Base-by-base conservation (phyloP, 1,284 basidiomycete genomes). In the Fomitopsis pinicola region DNA sequence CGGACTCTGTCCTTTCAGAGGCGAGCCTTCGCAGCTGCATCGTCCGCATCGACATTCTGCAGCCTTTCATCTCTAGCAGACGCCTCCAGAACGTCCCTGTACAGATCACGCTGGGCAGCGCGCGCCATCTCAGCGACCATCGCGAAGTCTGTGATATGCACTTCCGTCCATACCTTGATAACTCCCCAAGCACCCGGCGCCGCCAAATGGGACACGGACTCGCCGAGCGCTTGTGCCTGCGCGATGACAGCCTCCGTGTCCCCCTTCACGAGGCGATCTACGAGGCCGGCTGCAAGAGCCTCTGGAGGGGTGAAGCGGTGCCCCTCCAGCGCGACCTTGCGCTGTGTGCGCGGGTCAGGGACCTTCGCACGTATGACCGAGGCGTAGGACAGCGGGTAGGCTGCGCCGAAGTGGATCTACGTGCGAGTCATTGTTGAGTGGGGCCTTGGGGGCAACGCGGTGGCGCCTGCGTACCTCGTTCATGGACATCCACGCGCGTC, bases 401-500 rank as follows among this genome's bases (percentile, higher is more conserved):
- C 80, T 15, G 92, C 90, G 53, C 92, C 93, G 68, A 95, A 93
- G 71, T 89, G 87, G 56, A 95, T 79, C 92, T 94, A 57, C 26
- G 30, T 15, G 69, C 57, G 4, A 36, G 28, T 52, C 22, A 33
- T 17, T 14, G 9, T 36, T 40, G 38, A 44, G 42, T 42, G 14
- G 14, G 28, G 33, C 5, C 6, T 46, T 46, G 12, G 5, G 10
- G 12, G 17, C 38, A 5, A 5, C 12, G 14, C 33, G n/a, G 35
- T 5, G 38, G 33, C 22, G 33, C 22, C 26, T 26, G 66, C 73
- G 64, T 64, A 92, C 91, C 78, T 98, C 95, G 72, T 97, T 97
- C 94, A 97, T 97, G 73, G 86, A 93, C 62, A 94, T 77, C 87
- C 92, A 95, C 10, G 91, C 90, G 64, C 87, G 85, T 54, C 87